These are phyloP conservation scores for Polygonum aviculare DNA, from an alignment of 148 eudicot genomes.

Conservation along the genomic window DNA sequence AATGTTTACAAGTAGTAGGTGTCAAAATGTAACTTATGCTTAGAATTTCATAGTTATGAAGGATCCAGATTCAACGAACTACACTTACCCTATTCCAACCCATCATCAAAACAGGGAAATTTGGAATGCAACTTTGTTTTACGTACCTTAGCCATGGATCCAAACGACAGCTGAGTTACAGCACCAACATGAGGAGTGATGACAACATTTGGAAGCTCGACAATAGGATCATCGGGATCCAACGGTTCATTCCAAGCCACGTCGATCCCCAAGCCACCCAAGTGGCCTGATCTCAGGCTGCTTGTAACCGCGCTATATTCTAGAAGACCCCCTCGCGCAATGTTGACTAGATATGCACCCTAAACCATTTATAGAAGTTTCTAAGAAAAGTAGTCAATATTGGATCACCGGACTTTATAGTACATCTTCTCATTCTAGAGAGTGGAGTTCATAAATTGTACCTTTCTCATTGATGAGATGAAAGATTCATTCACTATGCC, in stretches of 20 bases:
- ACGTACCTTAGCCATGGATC: conserved; percentile 87
- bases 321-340: conserved; percentile 87
- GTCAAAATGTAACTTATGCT: neutral
- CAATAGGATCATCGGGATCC: conserved; percentile 68
- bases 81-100: neutral
- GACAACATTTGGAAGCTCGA: conserved; percentile 74
- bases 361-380: conserved; percentile 13
- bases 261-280: conserved; percentile 87
- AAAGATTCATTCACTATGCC: conserved; percentile 58
- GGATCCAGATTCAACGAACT: neutral
- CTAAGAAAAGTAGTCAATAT: neutral
- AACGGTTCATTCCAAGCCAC: conserved; percentile 98
- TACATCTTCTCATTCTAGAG: neutral
- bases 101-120: neutral
- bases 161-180: conserved; percentile 62
- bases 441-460: conserved; percentile 14
- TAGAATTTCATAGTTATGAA: neutral
- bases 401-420: neutral
- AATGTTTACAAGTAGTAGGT: neutral
- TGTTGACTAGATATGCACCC: conserved; percentile 77
- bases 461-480: conserved; percentile 90
- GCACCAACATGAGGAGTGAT: conserved; percentile 97
- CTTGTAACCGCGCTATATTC: conserved; percentile 58
- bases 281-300: conserved; percentile 60
- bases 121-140: neutral